A percentile compares a stretch with the other conserved stretches of the same genome.
Conservation (phyloP, 2,329 filamentous ascomycete genomes). For the Cordyceps tenuipes region DNA sequence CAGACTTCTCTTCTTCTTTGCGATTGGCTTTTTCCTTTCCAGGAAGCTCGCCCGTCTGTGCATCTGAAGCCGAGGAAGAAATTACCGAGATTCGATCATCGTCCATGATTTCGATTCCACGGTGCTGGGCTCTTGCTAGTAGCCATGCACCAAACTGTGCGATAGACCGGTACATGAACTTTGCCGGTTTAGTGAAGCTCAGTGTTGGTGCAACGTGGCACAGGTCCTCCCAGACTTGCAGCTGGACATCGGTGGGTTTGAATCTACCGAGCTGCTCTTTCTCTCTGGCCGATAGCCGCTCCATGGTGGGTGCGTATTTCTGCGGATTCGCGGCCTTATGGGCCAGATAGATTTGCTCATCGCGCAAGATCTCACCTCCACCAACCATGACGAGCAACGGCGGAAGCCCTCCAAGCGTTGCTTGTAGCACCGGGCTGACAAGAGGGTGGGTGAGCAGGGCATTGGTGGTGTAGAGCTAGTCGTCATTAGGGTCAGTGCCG, state of each 20-base stretch:
- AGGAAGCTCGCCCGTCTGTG: conserved; percentile 17
- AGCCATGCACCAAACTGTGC: conserved; percentile 93
- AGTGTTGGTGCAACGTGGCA: conserved; percentile 89
- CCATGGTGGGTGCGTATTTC: conserved; percentile 62
- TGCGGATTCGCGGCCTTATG: conserved; percentile 86
- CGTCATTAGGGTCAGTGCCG: background rate
- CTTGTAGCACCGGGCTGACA: conserved; percentile 81
- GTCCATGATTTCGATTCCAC: conserved; percentile 70
- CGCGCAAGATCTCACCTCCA: conserved; percentile 79
- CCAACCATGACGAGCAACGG: conserved; percentile 81
- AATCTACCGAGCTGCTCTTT: conserved; percentile 55
- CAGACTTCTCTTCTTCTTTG: conserved; percentile 13
- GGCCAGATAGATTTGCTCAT: conserved; percentile 91
- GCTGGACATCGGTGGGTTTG: conserved; percentile 79
- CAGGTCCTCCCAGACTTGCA: conserved; percentile 93
- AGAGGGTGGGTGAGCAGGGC: conserved; percentile 77
- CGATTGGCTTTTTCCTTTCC: conserved; percentile 17
- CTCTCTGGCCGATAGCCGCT: conserved; percentile 54
- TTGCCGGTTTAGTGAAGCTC: conserved; percentile 93
- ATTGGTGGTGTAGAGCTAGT: conserved; percentile 67
- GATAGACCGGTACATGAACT: conserved; percentile 88
- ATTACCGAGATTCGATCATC: conserved; percentile 72
- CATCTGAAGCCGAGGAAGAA: conserved; percentile 46
- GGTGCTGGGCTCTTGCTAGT: conserved; percentile 71
- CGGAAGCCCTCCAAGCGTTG: conserved; percentile 81